Percentiles rank a stretch among this genome's conserved stretches.
phyloP scores from a whole-genome alignment of 2,329 filamentous ascomycete species.

The Scleromitrula shiraiana region DNA sequence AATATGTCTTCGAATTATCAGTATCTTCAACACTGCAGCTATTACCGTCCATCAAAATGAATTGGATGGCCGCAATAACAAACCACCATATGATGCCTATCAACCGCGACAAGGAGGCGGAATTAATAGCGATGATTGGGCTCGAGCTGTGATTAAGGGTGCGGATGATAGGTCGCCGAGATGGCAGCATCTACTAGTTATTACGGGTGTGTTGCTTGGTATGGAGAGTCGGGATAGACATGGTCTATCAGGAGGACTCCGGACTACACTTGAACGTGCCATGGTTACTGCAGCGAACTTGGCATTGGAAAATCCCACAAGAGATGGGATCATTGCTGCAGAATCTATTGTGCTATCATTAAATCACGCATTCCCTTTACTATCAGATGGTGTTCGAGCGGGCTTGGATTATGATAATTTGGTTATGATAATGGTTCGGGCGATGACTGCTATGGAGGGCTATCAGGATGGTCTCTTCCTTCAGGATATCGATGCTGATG shows the following conservation, averaged over 20 bases:
- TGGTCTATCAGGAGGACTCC: conserved; percentile 44
- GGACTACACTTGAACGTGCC: conserved; percentile 50
- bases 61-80: conserved; percentile 16
- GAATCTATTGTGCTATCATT: conserved; percentile 50
- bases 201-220: conserved; percentile 54
- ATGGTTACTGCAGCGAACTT: conserved; percentile 54
- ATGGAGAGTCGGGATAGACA: conserved; percentile 49
- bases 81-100: conserved; percentile 29
- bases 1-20: conserved; percentile 44
- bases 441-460: conserved; percentile 52
- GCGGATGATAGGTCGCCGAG: conserved; percentile 50
- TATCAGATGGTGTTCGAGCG: conserved; percentile 44
- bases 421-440: conserved; percentile 48
- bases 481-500: conserved; percentile 52
- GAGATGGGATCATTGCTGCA: conserved; percentile 41
- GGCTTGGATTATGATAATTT: conserved; percentile 51
- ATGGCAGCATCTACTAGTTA: conserved; percentile 59
- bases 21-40: conserved; percentile 48
- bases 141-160: conserved; percentile 32
- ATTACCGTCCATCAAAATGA: conserved; percentile 30
- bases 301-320: conserved; percentile 44
- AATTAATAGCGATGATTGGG: conserved; percentile 37
- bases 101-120: conserved; percentile 39
- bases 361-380: conserved; percentile 54
- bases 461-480: conserved; percentile 59